Evolutionary conservation across 805 yeast species (phyloP), one percentile per base, ranked within the genome.

Genomic region (Candida caryicola): DNA sequence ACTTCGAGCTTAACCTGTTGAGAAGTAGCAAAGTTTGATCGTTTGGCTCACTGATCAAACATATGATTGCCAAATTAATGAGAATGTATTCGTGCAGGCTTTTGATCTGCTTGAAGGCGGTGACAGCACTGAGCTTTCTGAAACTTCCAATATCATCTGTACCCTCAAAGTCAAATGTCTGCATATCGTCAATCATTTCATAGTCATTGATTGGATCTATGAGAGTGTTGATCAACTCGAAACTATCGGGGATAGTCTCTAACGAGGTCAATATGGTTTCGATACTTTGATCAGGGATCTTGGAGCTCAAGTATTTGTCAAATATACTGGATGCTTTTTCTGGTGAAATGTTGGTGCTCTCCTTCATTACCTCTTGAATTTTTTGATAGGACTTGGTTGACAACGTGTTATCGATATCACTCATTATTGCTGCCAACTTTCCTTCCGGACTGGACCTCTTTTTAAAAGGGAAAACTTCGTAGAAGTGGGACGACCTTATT

Each of bases 31-130:
- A 36, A 12, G 60, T 49, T 13, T 50, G 50, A 2, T 57, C 60
- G 44, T 58, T 58, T 5, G 50, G 51, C 33, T 66, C 71, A 42
- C 68, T 60, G 2, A 62, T 39, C 17, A 66, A 47, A 21, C 68
- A 51, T 32, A 68, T 47, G 2, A 63, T 47, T 8, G 58, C 41
- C 34, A 68, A 49, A 25, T 49, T 51, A n/a, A 59, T 36, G 33
- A 68, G 49, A 12, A 64, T 45, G 4, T 42, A 41, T 34, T 59
- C 62, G 40, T 69, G 73, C 1, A 39, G 39, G 12, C 44, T 39
- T 28, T 51, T 51, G 25, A 68, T 60, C 19, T 49, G 52, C 39
- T 59, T 60, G 43, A 68, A 60, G 1, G 59, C 39, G 8, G 39
- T 45, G 5, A 59, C 45, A 1, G 62, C 43, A 15, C 39, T 40